Evolutionary conservation across 1,284 basidiomycete species (phyloP), one percentile per base, ranked within the genome.

Genomic region (Ustilago nuda): DNA sequence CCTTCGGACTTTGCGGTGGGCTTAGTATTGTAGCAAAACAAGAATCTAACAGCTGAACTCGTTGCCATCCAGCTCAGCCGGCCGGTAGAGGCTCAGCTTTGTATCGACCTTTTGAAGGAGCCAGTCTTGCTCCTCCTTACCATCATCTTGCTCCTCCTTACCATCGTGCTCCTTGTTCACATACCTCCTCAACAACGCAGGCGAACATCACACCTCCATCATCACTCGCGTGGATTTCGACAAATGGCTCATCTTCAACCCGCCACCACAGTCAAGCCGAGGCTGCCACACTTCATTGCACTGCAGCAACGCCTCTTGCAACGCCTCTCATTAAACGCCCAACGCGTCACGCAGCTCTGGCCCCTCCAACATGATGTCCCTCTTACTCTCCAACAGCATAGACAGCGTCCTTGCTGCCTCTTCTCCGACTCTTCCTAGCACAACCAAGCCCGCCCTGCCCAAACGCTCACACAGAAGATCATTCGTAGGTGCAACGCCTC

Each of bases 391-490:
- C 23, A 50, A 27, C 27, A 32, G 27, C 30, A 32, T 32, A 8
- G n/a, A 13, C 53, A 37, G 37, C 53, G 15, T n/a, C 23, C 8
- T 4, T 23, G 35, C 53, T 7, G n/a, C 53, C 5, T 39, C 36
- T 41, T 23, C 53, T 13, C 53, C 53, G 8, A 13, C 11, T 9
- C 19, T 39, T 23, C 45, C n/a, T 7, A 19, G 30, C 35, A 54
- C 6, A 0, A n/a, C 33, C 19, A 62, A 62, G 11, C 60, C 60
- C 6, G 43, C 19, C 7, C 17, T 62, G 17, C 60, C 60, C 17
- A 32, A 62, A 39, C 60, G 60, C 7, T 62, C 53, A n/a, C 60
- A 55, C 32, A 54, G 60, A 41, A 39, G 60, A 39, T 54, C 50
- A 6, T 27, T 55, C 8, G 35, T 62, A 8, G 45, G 52, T n/a